A percentile compares a stretch with the other conserved stretches of the same genome.
phyloP scores from a whole-genome alignment of 1,139 yeast species.

The Candida sp. region DNA sequence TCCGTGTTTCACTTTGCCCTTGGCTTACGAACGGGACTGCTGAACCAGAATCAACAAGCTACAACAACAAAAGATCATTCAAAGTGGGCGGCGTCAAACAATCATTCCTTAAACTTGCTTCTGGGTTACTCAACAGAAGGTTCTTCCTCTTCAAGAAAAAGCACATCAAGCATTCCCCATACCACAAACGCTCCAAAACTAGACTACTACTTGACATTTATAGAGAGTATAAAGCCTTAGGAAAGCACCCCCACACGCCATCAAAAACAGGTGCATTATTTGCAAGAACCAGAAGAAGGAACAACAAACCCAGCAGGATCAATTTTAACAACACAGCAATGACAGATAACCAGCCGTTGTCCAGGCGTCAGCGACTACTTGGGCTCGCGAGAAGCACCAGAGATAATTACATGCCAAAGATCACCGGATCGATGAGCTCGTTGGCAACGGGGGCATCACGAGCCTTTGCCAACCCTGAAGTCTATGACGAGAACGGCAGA shows the following conservation, averaged over 20 bases:
- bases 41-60: too few species aligned
- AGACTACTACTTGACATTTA: slow-evolving; percentile 23
- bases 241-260: slow-evolving; percentile 16
- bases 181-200: slow-evolving; percentile 16
- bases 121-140: slow-evolving; percentile 22
- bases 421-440: slow-evolving; percentile 52
- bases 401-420: slow-evolving; percentile 59
- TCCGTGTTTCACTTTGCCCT: too few species aligned
- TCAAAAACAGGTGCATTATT: slow-evolving; percentile 13
- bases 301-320: background rate
- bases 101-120: slow-evolving; percentile 20
- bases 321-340: background rate
- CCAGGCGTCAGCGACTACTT: slow-evolving; percentile 39
- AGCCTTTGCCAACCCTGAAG: slow-evolving; percentile 33
- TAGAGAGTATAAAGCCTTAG: slow-evolving; percentile 29
- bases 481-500: slow-evolving; percentile 37
- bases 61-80: background rate
- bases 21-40: too few species aligned
- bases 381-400: slow-evolving; percentile 61
- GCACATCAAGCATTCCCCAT: background rate
- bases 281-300: slow-evolving; percentile 2
- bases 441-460: slow-evolving; percentile 52
- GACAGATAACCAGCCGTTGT: slow-evolving; percentile 9
- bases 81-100: slow-evolving; percentile 11
- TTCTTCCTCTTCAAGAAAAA: slow-evolving; percentile 15